These are phyloP conservation scores for Trichoderma sp. DNA, from an alignment of 2,329 filamentous ascomycete species.

Conservation along the genomic window DNA sequence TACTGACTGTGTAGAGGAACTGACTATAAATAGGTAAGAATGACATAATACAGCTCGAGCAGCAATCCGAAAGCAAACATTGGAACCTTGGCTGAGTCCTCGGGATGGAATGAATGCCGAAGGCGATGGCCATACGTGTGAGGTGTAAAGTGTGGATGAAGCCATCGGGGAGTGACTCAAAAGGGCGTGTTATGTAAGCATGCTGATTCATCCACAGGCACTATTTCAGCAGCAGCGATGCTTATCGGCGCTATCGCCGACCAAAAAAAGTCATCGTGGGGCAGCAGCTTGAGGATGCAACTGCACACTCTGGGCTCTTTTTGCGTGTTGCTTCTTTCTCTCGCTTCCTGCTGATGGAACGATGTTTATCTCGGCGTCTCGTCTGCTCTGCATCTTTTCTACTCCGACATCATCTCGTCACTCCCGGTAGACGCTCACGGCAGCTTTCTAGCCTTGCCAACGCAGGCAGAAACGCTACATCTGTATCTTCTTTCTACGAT, in stretches of 20 bases:
- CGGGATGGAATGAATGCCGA: too few relatives aligned
- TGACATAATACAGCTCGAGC: too few relatives aligned
- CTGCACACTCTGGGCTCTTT: conserved; percentile 6
- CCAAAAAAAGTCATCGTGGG: conserved; percentile 26
- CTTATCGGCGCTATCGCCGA: conserved; percentile 17
- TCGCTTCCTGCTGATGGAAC: conserved; percentile 33
- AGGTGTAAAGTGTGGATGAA: too few relatives aligned
- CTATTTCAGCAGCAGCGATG: background rate
- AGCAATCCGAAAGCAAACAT: too few relatives aligned
- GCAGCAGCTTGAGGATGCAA: conserved; percentile 4
- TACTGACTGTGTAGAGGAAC: too few relatives aligned
- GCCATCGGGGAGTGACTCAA: background rate
- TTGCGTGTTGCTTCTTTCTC: background rate
- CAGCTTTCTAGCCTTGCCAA: background rate
- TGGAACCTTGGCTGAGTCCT: too few relatives aligned
- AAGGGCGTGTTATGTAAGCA: background rate
- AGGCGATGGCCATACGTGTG: too few relatives aligned
- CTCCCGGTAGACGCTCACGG: conserved; percentile 9
- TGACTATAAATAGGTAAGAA: too few relatives aligned
- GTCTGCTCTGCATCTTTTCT: conserved; percentile 14
- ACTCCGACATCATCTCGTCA: conserved; percentile 12
- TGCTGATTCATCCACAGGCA: background rate
- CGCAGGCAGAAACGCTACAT: background rate
- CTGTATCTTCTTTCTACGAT: background rate
- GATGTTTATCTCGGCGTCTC: conserved; percentile 33